Evolutionary conservation across 257 asterid species (phyloP).

Genomic region (Echium plantagineum): DNA sequence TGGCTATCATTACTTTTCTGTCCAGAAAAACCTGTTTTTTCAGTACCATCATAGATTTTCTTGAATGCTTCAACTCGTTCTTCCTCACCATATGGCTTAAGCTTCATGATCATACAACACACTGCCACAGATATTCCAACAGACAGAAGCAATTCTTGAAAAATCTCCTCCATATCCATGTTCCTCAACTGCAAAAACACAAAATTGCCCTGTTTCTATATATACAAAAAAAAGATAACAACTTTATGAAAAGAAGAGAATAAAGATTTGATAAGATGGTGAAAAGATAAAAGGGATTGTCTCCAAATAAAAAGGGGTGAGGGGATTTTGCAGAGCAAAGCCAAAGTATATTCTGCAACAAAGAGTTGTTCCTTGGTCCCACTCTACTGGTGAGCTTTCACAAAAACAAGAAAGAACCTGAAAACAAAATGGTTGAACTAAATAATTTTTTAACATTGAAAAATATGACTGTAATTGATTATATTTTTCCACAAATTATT

Average conservation of each 20-base stretch:
- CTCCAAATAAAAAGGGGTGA: neutral
- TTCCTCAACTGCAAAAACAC: neutral
- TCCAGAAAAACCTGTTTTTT: neutral
- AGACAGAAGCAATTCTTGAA: constrained; percentile 2
- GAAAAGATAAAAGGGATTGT: neutral
- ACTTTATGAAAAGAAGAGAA: neutral
- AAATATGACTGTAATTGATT: too few relatives aligned
- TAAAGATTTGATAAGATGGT: neutral
- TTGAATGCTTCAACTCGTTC: neutral
- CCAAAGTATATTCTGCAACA: neutral
- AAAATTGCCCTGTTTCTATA: neutral
- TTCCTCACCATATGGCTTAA: neutral
- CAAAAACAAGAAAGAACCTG: neutral
- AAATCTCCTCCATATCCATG: constrained; percentile 5
- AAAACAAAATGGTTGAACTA: neutral
- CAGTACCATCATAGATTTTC: neutral
- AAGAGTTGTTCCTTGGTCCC: neutral
- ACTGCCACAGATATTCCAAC: constrained; percentile 5
- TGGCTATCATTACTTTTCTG: neutral
- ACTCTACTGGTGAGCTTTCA: constrained; percentile 1
- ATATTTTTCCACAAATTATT: too few relatives aligned
- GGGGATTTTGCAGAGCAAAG: constrained; percentile 2
- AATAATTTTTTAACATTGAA: too few relatives aligned
- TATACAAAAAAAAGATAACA: neutral
- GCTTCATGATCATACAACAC: constrained; percentile 3